A percentile compares a stretch with the other conserved stretches of the same genome.
These are phyloP conservation scores for Lentinus polychrous DNA, from an alignment of 1,284 basidiomycete species.

Conservation along the genomic window DNA sequence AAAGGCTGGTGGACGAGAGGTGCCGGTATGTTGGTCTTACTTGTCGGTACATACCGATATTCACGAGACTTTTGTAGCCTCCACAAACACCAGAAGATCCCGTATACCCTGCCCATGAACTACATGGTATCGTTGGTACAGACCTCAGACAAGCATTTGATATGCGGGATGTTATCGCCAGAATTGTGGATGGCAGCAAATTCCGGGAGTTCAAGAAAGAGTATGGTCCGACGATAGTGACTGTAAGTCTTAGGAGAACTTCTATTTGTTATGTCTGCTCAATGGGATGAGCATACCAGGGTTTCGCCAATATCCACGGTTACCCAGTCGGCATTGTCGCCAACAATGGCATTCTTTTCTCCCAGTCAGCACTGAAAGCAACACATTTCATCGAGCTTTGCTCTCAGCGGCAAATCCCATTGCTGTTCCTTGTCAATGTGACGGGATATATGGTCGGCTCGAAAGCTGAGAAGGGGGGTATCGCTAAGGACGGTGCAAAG, in stretches of 20 bases:
- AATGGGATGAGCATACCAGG: constrained; percentile 37
- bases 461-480: constrained; percentile 90
- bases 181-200: constrained; percentile 85
- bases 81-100: constrained; percentile 60
- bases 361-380: constrained; percentile 88
- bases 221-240: constrained; percentile 87
- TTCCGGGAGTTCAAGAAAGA: constrained; percentile 96
- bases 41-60: background rate
- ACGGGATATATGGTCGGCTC: constrained; percentile 95
- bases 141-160: constrained; percentile 86
- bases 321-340: constrained; percentile 86
- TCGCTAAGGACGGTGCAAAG: constrained; percentile 96
- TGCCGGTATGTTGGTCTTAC: constrained; percentile 33
- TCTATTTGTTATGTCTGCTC: background rate
- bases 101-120: constrained; percentile 72
- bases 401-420: constrained; percentile 83
- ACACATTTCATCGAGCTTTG: constrained; percentile 95
- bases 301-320: constrained; percentile 88
- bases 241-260: constrained; percentile 46
- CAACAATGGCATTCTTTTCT: constrained; percentile 93
- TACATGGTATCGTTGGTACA: constrained; percentile 89
- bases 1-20: constrained; percentile 41
- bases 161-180: constrained; percentile 89
- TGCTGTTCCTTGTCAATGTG: constrained; percentile 93
- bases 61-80: constrained; percentile 37